Percentiles rank a stretch among this genome's conserved stretches.
Evolutionary conservation across 768 basidiomycete genomes (phyloP).

Genomic region (Tylopilus vinaceipallidus): DNA sequence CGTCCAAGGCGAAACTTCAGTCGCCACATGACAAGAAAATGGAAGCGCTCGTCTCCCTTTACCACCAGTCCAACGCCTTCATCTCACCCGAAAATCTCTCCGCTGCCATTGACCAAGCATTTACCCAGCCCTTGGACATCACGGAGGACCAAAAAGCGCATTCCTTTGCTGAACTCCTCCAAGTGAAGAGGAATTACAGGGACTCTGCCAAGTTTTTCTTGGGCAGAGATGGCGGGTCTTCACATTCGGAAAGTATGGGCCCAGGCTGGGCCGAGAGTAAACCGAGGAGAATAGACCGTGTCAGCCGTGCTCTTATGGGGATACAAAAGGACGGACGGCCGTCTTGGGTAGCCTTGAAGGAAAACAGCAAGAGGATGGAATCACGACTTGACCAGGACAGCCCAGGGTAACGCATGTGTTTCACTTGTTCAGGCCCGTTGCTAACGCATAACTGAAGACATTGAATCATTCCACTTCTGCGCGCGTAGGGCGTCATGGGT

Average conservation of each 20-base stretch:
- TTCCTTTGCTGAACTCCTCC: conserved; percentile 11
- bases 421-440: background rate
- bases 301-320: conserved; percentile 29
- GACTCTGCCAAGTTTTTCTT: conserved; percentile 27
- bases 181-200: conserved; percentile 11
- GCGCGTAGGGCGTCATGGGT: background rate
- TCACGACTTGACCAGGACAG: conserved; percentile 17
- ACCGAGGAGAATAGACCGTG: conserved; percentile 24
- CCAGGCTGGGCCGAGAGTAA: conserved; percentile 31
- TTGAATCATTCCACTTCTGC: background rate
- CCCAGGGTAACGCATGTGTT: conserved; percentile 4
- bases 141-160: conserved; percentile 20
- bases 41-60: conserved; percentile 73
- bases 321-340: conserved; percentile 30
- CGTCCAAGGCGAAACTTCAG: conserved; percentile 19
- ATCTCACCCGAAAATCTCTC: conserved; percentile 70
- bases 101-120: conserved; percentile 61
- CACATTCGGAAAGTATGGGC: conserved; percentile 25
- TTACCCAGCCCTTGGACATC: conserved; percentile 32
- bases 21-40: conserved; percentile 38
- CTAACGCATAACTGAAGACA: conserved; percentile 4
- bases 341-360: conserved; percentile 33
- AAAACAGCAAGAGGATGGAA: conserved; percentile 23
- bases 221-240: conserved; percentile 21
- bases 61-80: conserved; percentile 72